Evolutionary conservation across 768 basidiomycete genomes (phyloP), one percentile per base, ranked within the genome.

Genomic region (Podaxis sp.): DNA sequence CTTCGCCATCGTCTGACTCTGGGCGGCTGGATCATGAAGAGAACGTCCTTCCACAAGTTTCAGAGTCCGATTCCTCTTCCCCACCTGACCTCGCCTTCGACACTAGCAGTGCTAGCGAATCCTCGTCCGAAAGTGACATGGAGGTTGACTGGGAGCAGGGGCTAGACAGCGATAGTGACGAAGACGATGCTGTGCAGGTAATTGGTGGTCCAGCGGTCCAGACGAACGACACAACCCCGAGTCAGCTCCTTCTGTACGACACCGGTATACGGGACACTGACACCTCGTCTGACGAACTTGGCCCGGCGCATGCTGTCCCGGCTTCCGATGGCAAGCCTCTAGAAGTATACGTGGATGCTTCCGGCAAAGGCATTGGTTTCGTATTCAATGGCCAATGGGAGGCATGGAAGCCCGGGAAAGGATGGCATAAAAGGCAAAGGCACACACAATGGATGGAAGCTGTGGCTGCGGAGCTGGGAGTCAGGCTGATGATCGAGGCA

Each of bases 361-460:
- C 49, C 25, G 22, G 25, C 4, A 27, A 12, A 12, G 49, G 49
- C 9, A 50, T 50, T 15, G 49, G 49, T 11, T 65, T 83, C 9
- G 46, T 77, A 0, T 57, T 73, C 2, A 64, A 74, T 5, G 67
- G 66, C 1, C 46, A 53, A 1, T 83, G 79, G 79, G 64, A 76
- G 0, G 74, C 80, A 0, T 82, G 79, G 81, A 65, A 70, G 27
- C 67, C 80, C 9, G 68, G 57, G n/a, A 49, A 64, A 0, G 74
- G 74, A 7, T 77, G 76, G 74, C 64, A 67, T 19, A 38, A 53
- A 2, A 57, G 69, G 0, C 70, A 71, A 5, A 46, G 75, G 6
- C 67, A 75, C 58, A 82, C 79, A 19, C 74, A 75, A 4, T 82
- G 81, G 80, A 77, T 75, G 0, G 81, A 82, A 66, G 75, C 80